Conservation (phyloP, 2,329 filamentous ascomycete species). For the Sarocladium kiliense region DNA sequence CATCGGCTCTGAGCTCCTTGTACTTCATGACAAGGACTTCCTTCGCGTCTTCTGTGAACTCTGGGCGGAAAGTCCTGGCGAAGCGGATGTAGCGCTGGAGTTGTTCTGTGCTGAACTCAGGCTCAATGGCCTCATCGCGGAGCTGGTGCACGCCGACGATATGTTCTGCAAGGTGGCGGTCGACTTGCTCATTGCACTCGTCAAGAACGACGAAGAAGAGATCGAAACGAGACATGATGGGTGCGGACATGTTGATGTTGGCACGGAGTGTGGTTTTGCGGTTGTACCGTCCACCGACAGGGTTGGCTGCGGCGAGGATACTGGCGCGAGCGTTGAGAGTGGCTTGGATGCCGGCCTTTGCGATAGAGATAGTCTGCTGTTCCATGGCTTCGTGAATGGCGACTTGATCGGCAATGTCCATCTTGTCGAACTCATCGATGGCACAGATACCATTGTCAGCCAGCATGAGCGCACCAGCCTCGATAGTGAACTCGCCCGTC, state of each 20-base stretch:
- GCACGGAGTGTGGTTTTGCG: constrained; percentile 87
- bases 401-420: constrained; percentile 96
- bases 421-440: constrained; percentile 99
- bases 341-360: constrained; percentile 96
- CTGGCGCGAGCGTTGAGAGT: constrained; percentile 93
- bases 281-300: constrained; percentile 94
- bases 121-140: constrained; percentile 83
- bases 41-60: constrained; percentile 86
- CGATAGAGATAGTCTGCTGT: constrained; percentile 98
- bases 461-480: constrained; percentile 95
- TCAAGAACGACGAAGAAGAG: constrained; percentile 97
- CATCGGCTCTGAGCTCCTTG: constrained; percentile 89
- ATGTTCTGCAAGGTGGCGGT: constrained; percentile 87
- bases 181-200: constrained; percentile 88
- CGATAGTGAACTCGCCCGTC: constrained; percentile 97
- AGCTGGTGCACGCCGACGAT: constrained; percentile 93
- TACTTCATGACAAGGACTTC: constrained; percentile 83
- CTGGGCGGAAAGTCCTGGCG: constrained; percentile 86
- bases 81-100: constrained; percentile 97
- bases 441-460: constrained; percentile 96
- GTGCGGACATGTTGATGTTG: constrained; percentile 98
- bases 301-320: constrained; percentile 94
- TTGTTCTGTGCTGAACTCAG: constrained; percentile 94
- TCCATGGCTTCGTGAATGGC: constrained; percentile 99
- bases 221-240: constrained; percentile 99